Evolutionary conservation across 1,284 basidiomycete genomes (phyloP).

Genomic region (Garcileccinum viscosum): DNA sequence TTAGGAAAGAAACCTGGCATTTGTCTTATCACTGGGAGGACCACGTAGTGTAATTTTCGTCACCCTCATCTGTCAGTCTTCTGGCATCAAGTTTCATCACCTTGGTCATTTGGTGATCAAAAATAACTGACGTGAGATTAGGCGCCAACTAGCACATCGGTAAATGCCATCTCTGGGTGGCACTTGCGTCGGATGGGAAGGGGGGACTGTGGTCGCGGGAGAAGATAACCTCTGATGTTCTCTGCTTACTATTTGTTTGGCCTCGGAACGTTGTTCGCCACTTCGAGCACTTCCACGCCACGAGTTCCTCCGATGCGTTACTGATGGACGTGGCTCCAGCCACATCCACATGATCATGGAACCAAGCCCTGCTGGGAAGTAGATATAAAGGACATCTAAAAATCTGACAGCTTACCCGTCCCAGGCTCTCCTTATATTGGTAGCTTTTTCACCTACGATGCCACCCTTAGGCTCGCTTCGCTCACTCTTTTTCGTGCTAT

Average conservation of each 20-base stretch:
- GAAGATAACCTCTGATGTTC: background rate
- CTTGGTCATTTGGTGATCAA: background rate
- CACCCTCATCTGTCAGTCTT: background rate
- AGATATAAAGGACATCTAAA: background rate
- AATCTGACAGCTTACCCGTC: background rate
- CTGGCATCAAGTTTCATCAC: too few species aligned
- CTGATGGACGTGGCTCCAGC: background rate
- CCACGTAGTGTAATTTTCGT: background rate
- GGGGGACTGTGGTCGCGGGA: background rate
- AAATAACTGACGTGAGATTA: background rate
- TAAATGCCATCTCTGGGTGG: background rate
- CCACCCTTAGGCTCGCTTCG: constrained; percentile 15
- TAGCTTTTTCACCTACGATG: constrained; percentile 7
- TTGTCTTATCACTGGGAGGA: background rate
- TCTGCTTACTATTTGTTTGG: too few species aligned
- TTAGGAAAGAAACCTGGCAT: too few species aligned
- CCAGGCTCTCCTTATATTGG: background rate
- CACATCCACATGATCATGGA: too few species aligned
- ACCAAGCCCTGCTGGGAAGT: background rate
- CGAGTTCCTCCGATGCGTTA: too few species aligned
- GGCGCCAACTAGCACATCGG: background rate
- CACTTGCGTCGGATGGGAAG: background rate
- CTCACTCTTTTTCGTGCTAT: constrained; percentile 31
- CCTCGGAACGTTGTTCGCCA: background rate
- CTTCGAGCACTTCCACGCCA: too few species aligned